phyloP scores from a whole-genome alignment of 192 early-diverging fungal genomes.

The Spizellomyces punctatus region DNA sequence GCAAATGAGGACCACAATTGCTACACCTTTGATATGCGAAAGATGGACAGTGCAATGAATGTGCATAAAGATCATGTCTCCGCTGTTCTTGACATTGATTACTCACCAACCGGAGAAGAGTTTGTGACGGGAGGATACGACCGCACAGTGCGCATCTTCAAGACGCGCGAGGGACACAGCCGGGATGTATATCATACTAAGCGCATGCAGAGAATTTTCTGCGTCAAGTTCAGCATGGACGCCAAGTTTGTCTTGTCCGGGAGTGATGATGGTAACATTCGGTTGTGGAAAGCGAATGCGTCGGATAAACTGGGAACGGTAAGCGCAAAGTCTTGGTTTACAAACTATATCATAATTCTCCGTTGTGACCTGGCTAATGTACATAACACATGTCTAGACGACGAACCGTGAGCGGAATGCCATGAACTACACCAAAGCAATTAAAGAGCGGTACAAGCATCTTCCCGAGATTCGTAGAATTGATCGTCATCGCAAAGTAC shows the following conservation, averaged over 20 bases:
- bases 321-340: conserved; percentile 3
- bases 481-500: conserved; percentile 80
- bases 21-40: conserved; percentile 98
- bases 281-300: conserved; percentile 96
- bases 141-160: conserved; percentile 86
- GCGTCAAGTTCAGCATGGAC: conserved; percentile 93
- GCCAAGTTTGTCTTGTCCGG: conserved; percentile 92
- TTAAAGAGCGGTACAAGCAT: conserved; percentile 92
- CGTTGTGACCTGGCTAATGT: conserved; percentile 19
- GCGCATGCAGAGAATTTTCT: conserved; percentile 96
- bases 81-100: conserved; percentile 97
- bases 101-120: conserved; percentile 95
- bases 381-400: conserved; percentile 25
- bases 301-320: conserved; percentile 79
- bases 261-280: conserved; percentile 96
- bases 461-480: conserved; percentile 90
- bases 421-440: conserved; percentile 79
- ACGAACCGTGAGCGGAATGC: conserved; percentile 72
- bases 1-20: conserved; percentile 98
- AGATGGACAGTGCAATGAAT: conserved; percentile 81
- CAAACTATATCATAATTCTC: background rate
- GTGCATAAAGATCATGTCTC: conserved; percentile 96
- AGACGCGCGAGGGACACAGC: conserved; percentile 74
- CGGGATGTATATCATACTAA: conserved; percentile 97
- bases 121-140: conserved; percentile 97